Conservation (phyloP, 805 yeast genomes). For the Lipomyces kockii region DNA sequence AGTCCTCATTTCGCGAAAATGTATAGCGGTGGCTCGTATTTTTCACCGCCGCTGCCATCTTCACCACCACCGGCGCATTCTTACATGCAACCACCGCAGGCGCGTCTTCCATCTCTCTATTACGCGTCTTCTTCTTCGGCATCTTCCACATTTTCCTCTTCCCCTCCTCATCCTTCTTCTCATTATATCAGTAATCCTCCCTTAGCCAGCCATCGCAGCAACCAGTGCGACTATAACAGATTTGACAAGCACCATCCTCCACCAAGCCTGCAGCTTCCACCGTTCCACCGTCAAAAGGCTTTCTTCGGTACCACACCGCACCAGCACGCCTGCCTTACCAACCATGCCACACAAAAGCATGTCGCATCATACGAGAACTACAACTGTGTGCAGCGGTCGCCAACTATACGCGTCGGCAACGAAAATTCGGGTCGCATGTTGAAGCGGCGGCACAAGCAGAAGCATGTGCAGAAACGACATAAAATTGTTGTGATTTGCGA, state of each 20-base stretch:
- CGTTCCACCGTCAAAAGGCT: conserved; percentile 7
- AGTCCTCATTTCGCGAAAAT: conserved; percentile 7
- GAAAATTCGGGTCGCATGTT: not conserved
- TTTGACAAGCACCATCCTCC: conserved; percentile 5
- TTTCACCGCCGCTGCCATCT: conserved; percentile 23
- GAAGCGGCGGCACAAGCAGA: conserved; percentile 1
- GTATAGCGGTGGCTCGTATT: conserved; percentile 18
- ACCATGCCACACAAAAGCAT: not conserved
- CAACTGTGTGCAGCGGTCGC: conserved; percentile 3
- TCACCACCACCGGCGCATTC: conserved; percentile 29
- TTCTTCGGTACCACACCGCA: not conserved
- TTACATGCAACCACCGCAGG: conserved; percentile 14
- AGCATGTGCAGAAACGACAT: conserved; percentile 7
- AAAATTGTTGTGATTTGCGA: conserved; percentile 28
- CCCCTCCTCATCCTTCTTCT: conserved; percentile 23
- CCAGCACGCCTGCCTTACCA: not conserved
- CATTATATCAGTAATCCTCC: conserved; percentile 2
- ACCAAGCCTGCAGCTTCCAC: conserved; percentile 10
- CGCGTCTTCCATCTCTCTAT: conserved; percentile 11
- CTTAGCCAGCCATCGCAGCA: not conserved
- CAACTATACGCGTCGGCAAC: not conserved
- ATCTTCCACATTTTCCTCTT: conserved; percentile 25
- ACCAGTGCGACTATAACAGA: not conserved
- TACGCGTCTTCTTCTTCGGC: conserved; percentile 3
- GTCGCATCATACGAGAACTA: not conserved